Evolutionary conservation across 139 green algal genomes (phyloP).

Genomic region (Picochlorum costavermella): DNA sequence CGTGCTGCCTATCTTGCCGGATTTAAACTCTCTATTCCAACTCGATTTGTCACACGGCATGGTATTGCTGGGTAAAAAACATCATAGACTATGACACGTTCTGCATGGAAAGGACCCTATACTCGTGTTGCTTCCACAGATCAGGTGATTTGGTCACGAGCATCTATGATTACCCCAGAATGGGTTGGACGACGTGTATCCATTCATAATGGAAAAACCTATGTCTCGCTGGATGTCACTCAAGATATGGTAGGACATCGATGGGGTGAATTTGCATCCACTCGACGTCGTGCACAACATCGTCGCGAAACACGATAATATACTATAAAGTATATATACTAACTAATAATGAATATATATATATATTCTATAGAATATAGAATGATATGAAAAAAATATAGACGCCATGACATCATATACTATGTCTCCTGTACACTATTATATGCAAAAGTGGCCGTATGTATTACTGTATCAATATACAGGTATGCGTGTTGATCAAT

Average conservation of each 20-base stretch:
- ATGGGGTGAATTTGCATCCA: conserved; percentile 38
- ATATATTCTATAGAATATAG: no score
- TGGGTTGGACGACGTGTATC: conserved; percentile 12
- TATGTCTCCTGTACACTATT: not conserved
- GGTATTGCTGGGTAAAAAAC: conserved; percentile 17
- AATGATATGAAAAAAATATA: not conserved
- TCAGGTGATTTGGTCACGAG: conserved; percentile 27
- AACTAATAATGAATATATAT: no score
- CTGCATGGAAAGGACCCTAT: conserved; percentile 25
- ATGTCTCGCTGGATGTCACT: conserved; percentile 20
- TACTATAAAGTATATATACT: not conserved
- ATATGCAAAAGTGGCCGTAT: not conserved
- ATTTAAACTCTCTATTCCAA: conserved; percentile 22
- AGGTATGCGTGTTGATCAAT: not conserved
- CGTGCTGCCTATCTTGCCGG: conserved; percentile 28
- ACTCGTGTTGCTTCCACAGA: conserved; percentile 4
- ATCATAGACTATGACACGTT: conserved; percentile 5
- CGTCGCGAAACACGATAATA: conserved; percentile 19
- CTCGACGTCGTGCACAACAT: conserved; percentile 17
- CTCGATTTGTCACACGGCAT: conserved; percentile 11
- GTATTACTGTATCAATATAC: not conserved
- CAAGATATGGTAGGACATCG: conserved; percentile 38
- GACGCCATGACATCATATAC: not conserved
- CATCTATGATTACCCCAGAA: conserved; percentile 29
- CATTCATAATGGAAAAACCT: conserved; percentile 34